Evolutionary conservation across 2,329 filamentous ascomycete species (phyloP).

Genomic region (Claviceps cyperi): DNA sequence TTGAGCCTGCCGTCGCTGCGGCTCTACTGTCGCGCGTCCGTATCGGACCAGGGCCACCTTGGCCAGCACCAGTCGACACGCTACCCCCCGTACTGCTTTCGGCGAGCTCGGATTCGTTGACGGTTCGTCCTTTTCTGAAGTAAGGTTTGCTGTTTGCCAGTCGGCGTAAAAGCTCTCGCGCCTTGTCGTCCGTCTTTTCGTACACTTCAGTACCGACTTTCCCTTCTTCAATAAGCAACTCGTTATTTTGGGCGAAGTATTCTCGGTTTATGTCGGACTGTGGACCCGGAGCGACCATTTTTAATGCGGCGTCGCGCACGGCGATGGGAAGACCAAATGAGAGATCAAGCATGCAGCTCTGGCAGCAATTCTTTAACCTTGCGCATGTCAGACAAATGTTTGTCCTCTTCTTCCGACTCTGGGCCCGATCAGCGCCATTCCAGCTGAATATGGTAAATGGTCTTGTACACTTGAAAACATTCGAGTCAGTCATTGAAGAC

Average conservation of each 20-base stretch:
- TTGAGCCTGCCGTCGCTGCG: slow-evolving; percentile 33
- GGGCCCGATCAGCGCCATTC: slow-evolving; percentile 74
- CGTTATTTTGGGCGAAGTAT: slow-evolving; percentile 95
- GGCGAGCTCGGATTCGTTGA: slow-evolving; percentile 41
- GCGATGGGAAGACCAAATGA: slow-evolving; percentile 91
- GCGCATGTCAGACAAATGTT: slow-evolving; percentile 96
- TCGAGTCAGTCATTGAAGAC: slow-evolving; percentile 2
- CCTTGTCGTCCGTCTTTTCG: slow-evolving; percentile 95
- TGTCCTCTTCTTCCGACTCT: slow-evolving; percentile 77
- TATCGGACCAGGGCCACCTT: slow-evolving; percentile 59
- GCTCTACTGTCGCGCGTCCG: slow-evolving; percentile 54
- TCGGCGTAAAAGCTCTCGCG: slow-evolving; percentile 68
- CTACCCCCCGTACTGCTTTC: slow-evolving; percentile 28
- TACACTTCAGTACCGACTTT: slow-evolving; percentile 76
- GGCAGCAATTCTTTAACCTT: slow-evolving; percentile 95
- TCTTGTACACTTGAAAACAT: slow-evolving; percentile 51
- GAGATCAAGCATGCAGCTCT: slow-evolving; percentile 96
- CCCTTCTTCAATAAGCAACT: slow-evolving; percentile 88
- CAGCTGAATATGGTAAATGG: slow-evolving; percentile 94
- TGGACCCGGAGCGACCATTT: slow-evolving; percentile 92
- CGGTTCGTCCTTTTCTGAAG: slow-evolving; percentile 70
- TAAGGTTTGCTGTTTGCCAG: slow-evolving; percentile 90
- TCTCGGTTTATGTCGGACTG: slow-evolving; percentile 88
- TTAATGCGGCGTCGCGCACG: slow-evolving; percentile 87
- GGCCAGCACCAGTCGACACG: slow-evolving; percentile 37